phyloP scores from a whole-genome alignment of 169 alveolate genomes.

The Plasmodium yoelii region DNA sequence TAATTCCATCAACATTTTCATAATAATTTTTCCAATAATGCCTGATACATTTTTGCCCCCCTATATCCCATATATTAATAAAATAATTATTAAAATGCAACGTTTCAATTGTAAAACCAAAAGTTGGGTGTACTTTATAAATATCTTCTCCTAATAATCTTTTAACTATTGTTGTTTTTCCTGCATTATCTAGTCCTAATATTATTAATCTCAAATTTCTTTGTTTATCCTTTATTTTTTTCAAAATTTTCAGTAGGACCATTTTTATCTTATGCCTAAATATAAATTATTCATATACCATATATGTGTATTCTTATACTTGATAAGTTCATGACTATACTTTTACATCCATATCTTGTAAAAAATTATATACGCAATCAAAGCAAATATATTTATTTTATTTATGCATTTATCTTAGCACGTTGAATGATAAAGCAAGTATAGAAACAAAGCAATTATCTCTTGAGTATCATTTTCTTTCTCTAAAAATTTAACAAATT shows the following conservation, averaged over 20 bases:
- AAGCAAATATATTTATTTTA: too few relatives aligned
- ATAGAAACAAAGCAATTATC: too few relatives aligned
- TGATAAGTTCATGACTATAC: not conserved
- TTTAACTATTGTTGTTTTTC: constrained; percentile 96
- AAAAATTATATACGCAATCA: too few relatives aligned
- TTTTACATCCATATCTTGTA: not conserved
- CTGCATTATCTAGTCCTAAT: constrained; percentile 98
- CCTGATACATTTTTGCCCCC: constrained; percentile 99
- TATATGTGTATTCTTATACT: not conserved
- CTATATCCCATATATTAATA: constrained; percentile 99
- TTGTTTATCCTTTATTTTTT: constrained; percentile 94
- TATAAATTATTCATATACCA: not conserved
- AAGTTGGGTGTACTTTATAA: constrained; percentile 94
- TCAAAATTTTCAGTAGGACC: constrained; percentile 94
- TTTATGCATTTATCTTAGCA: too few relatives aligned
- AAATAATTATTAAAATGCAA: constrained; percentile 86
- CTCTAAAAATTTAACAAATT: too few relatives aligned
- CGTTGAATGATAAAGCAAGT: too few relatives aligned
- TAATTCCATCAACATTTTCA: constrained; percentile 98
- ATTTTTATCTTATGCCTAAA: constrained; percentile 68
- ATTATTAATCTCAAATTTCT: constrained; percentile 95
- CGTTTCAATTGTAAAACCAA: constrained; percentile 96
- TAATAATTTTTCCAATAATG: constrained; percentile 99
- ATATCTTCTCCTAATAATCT: constrained; percentile 95
- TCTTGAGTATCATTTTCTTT: too few relatives aligned